Base-by-base conservation (phyloP, 176 grass and related monocot species). In the Bothriochloa decipiens region DNA sequence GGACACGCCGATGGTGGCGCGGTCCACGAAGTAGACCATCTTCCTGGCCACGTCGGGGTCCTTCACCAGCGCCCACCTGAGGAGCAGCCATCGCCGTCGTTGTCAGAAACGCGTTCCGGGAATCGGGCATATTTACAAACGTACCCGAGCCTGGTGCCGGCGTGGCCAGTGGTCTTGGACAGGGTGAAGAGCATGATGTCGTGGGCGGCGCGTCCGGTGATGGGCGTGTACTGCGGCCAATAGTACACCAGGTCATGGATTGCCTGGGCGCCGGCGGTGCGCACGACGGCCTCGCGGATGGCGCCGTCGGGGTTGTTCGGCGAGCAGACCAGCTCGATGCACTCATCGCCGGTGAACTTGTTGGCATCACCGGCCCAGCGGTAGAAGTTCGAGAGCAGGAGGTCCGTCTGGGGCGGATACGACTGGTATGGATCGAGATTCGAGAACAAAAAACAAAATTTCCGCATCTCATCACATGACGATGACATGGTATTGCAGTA, bases 111-210 rank as follows among this genome's bases (percentile, higher is more conserved):
- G n/a, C n/a, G n/a, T n/a, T n/a, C n/a, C n/a, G n/a, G n/a, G n/a
- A n/a, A n/a, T n/a, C n/a, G n/a, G n/a, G n/a, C n/a, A n/a, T n/a
- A n/a, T n/a, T n/a, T n/a, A n/a, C n/a, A n/a, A n/a, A n/a, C n/a
- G n/a, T n/a, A n/a, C 95, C 96, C 93, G 61, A 98, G 82, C 81
- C 93, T 82, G 1, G 91, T 93, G 6, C 96, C 96, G 39, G 96
- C 96, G 65, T 98, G 96, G 1, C 96, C 96, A 0, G 96, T 95
- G 81, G 81, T 79, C 83, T 98, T 98, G 6, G 96, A 98, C 6
- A 95, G 58, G 4, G 91, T 98, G 83, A 98, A 98, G 78, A 98
- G 87, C 89, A 93, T 95, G n/a, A 98, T 92, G 74, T 95, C 96
- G 35, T 95, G 87, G 58, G 85, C 84, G 1, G 89, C 89, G 2